Conservation (phyloP, 345 rosid genomes). For the Mallotus nudiflorus region DNA sequence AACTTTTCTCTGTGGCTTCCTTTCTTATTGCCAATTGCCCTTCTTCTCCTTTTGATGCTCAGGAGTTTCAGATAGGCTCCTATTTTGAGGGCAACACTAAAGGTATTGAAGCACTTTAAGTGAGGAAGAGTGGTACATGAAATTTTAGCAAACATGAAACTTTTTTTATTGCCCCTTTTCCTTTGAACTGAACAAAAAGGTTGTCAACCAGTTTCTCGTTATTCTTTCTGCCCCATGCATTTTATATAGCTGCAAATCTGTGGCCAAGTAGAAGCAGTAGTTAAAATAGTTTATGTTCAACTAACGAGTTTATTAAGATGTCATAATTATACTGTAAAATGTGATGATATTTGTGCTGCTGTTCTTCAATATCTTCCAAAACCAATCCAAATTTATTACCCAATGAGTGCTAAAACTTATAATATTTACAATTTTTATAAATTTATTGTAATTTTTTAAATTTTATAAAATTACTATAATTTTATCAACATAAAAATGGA, state of each 20-base stretch:
- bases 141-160: background rate
- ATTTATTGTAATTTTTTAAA: no score
- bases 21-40: conserved; percentile 16
- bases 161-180: background rate
- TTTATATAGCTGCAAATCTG: background rate
- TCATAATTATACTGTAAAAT: no score
- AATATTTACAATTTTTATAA: no score
- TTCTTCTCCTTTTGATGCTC: conserved; percentile 5
- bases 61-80: background rate
- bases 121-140: background rate
- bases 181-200: background rate
- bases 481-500: no score
- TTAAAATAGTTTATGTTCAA: background rate
- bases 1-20: conserved; percentile 8
- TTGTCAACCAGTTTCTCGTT: background rate
- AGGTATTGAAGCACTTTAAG: conserved; percentile 1
- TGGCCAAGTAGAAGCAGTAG: background rate
- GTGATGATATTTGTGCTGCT: no score
- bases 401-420: no score
- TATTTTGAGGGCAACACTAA: background rate
- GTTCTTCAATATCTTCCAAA: no score
- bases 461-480: no score
- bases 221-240: background rate
- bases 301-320: no score
- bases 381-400: no score